Evolutionary conservation across 345 rosid genomes (phyloP).

Genomic region (Balakata baccata): DNA sequence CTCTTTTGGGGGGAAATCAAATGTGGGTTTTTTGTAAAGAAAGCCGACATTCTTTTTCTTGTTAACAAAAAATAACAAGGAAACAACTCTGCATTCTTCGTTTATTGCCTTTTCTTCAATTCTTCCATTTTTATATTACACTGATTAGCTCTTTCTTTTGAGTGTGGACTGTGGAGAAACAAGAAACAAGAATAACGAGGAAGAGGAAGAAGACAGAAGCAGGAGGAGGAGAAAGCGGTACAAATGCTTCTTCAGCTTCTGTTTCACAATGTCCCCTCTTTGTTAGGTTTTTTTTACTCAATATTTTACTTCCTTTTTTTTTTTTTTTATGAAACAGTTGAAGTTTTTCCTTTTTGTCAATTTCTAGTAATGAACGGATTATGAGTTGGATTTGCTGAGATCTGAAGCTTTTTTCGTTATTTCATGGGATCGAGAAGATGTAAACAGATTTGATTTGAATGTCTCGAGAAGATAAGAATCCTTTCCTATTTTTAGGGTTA

Average conservation of each 20-base stretch:
- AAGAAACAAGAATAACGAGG: background rate
- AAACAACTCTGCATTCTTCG: background rate
- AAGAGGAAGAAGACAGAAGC: background rate
- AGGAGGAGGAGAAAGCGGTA: background rate
- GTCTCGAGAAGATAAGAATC: slow-evolving; percentile 8
- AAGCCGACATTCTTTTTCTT: background rate
- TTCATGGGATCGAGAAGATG: background rate
- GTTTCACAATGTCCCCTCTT: background rate
- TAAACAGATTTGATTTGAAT: slow-evolving; percentile 16
- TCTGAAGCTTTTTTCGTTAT: background rate
- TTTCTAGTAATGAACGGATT: slow-evolving; percentile 8
- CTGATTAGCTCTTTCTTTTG: background rate
- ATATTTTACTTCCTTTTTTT: background rate
- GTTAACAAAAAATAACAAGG: background rate
- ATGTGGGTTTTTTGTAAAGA: background rate
- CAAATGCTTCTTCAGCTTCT: background rate
- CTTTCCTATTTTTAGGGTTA: slow-evolving; percentile 11
- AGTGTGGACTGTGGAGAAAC: background rate
- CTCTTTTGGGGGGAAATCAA: slow-evolving; percentile 7
- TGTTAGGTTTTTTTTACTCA: background rate
- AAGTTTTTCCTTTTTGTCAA: background rate
- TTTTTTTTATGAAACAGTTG: background rate
- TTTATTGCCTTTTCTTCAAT: background rate
- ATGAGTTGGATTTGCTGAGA: slow-evolving; percentile 6
- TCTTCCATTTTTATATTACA: too few species aligned